Conservation (phyloP, 768 basidiomycete species). For the Russula brevipes region DNA sequence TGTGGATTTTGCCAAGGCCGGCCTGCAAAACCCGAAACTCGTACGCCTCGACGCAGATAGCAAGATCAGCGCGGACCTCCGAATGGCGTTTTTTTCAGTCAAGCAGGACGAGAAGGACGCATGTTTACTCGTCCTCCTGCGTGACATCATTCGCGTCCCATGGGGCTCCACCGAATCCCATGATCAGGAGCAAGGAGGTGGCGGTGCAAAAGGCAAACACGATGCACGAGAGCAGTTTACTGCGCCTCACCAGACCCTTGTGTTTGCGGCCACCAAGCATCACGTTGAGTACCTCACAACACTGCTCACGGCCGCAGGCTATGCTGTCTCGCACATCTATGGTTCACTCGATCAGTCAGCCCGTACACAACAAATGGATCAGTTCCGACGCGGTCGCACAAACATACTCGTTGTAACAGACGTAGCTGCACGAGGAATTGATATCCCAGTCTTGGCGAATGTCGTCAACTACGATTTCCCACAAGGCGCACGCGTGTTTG, state of each 20-base stretch:
- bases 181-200: conserved; percentile 30
- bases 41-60: conserved; percentile 95
- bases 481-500: conserved; percentile 85
- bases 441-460: conserved; percentile 93
- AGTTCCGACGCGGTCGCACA: conserved; percentile 75
- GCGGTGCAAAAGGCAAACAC: conserved; percentile 46
- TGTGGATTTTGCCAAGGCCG: conserved; percentile 98
- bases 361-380: conserved; percentile 83
- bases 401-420: conserved; percentile 93
- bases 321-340: conserved; percentile 90
- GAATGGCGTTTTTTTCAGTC: conserved; percentile 90
- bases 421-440: conserved; percentile 96
- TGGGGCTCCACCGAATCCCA: conserved; percentile 37
- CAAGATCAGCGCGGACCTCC: conserved; percentile 90
- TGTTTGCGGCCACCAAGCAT: conserved; percentile 96
- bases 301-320: conserved; percentile 75
- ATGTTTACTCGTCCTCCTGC: conserved; percentile 72
- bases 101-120: conserved; percentile 95
- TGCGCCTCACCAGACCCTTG: conserved; percentile 83
- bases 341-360: conserved; percentile 92
- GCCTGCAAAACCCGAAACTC: conserved; percentile 87
- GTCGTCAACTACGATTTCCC: conserved; percentile 99
- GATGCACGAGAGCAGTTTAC: conserved; percentile 43
- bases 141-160: conserved; percentile 84
- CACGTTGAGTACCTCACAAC: conserved; percentile 92